Conservation (phyloP, 108 stramenopile genomes). For the Cyclotella cryptica region DNA sequence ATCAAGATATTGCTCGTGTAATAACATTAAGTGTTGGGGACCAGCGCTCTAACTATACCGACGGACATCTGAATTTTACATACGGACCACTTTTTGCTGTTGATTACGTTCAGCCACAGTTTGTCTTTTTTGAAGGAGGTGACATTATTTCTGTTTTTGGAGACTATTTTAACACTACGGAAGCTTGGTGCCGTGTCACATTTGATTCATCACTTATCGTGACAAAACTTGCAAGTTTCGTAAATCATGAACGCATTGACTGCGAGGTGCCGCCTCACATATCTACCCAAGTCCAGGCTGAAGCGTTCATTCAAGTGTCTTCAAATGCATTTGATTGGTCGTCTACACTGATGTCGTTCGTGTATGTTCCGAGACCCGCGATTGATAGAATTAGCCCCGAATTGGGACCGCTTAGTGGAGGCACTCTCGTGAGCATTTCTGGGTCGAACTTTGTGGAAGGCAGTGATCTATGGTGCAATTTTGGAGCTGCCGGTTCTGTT, state of each 20-base stretch:
- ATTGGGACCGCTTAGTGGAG: constrained; percentile 42
- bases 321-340: constrained; percentile 52
- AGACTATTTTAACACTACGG: constrained; percentile 21
- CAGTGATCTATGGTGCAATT: constrained; percentile 49
- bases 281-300: constrained; percentile 6
- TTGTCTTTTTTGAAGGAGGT: constrained; percentile 30
- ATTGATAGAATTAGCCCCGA: constrained; percentile 38
- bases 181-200: constrained; percentile 41
- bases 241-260: constrained; percentile 19
- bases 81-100: constrained; percentile 26
- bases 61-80: constrained; percentile 16
- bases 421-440: constrained; percentile 32
- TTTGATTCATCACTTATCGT: neutral
- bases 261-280: constrained; percentile 25
- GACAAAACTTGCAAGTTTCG: constrained; percentile 7
- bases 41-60: constrained; percentile 25
- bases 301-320: constrained; percentile 48
- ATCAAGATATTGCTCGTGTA: neutral
- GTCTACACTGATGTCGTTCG: constrained; percentile 23
- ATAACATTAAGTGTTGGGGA: constrained; percentile 21
- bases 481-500: constrained; percentile 33
- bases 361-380: constrained; percentile 27
- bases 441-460: constrained; percentile 49
- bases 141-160: constrained; percentile 34
- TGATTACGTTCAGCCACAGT: constrained; percentile 14